Conservation (phyloP, 1,284 basidiomycete genomes). For the Apiotrichum sp. region DNA sequence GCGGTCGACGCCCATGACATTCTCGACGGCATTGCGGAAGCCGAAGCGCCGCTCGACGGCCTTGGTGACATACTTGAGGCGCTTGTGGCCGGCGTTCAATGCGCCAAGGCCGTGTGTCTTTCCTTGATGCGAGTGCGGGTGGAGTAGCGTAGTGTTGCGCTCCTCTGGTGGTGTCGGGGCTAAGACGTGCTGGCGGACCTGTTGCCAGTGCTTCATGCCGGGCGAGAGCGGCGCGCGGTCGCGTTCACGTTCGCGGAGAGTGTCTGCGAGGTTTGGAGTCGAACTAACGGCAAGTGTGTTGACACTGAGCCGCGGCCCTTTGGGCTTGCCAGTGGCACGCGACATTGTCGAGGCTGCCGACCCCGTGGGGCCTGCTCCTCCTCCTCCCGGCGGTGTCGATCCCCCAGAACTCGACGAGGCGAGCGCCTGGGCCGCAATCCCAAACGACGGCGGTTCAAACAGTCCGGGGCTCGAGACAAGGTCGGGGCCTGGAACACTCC, state of each 20-base stretch:
- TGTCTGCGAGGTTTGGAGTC: background rate
- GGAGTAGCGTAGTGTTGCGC: background rate
- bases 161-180: slow-evolving; percentile 30
- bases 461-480: too few relatives aligned
- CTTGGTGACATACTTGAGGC: slow-evolving; percentile 28
- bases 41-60: slow-evolving; percentile 34
- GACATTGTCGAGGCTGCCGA: background rate
- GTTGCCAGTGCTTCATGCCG: slow-evolving; percentile 39
- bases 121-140: too few relatives aligned
- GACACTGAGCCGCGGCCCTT: slow-evolving; percentile 1
- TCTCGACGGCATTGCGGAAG: slow-evolving; percentile 35
- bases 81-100: background rate
- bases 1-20: slow-evolving; percentile 34
- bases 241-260: background rate
- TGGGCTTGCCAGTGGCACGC: background rate
- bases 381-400: too few relatives aligned
- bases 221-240: slow-evolving; percentile 29
- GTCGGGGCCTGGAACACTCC: too few relatives aligned
- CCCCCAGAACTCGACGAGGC: too few relatives aligned
- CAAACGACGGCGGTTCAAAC: too few relatives aligned
- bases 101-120: slow-evolving; percentile 14
- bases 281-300: background rate
- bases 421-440: too few relatives aligned
- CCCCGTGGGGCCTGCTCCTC: background rate
- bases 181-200: slow-evolving; percentile 35